Evolutionary conservation across 805 yeast genomes (phyloP).

Genomic region (Cyberlindnera lachancei): DNA sequence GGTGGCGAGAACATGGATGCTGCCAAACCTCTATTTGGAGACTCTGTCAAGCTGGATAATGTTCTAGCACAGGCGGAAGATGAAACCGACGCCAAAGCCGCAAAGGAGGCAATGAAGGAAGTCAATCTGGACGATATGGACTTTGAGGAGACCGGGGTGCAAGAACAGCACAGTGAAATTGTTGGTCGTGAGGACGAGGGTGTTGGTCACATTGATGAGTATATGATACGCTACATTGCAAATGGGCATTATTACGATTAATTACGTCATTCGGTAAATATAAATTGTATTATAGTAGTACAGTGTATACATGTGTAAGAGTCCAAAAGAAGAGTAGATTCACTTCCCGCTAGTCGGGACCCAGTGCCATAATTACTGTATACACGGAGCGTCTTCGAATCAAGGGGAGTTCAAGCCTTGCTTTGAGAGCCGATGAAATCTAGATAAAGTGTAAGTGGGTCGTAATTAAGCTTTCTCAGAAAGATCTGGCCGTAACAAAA

Average conservation of each 20-base stretch:
- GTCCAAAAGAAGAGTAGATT: too few species aligned
- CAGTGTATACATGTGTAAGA: too few species aligned
- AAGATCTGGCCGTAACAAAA: too few species aligned
- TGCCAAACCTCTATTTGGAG: constrained; percentile 28
- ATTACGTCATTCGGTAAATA: too few species aligned
- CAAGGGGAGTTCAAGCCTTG: too few species aligned
- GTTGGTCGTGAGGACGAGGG: constrained; percentile 34
- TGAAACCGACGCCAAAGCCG: constrained; percentile 85
- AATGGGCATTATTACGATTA: constrained; percentile 60
- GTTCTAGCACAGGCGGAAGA: constrained; percentile 91
- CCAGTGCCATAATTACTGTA: too few species aligned
- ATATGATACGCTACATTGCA: constrained; percentile 88
- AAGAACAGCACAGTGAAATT: constrained; percentile 30
- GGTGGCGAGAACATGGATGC: constrained; percentile 21
- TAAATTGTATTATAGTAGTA: too few species aligned
- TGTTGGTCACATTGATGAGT: constrained; percentile 86
- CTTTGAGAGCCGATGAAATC: too few species aligned
- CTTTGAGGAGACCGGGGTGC: constrained; percentile 34
- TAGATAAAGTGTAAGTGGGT: too few species aligned
- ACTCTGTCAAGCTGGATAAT: constrained; percentile 38
- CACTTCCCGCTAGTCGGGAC: too few species aligned
- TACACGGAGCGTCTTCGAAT: too few species aligned
- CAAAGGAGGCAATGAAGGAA: constrained; percentile 81
- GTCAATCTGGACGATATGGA: constrained; percentile 80
- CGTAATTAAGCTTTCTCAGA: too few species aligned